Evolutionary conservation across 257 asterid species (phyloP), one percentile per base, ranked within the genome.

Genomic region (Forsythia suspensa): DNA sequence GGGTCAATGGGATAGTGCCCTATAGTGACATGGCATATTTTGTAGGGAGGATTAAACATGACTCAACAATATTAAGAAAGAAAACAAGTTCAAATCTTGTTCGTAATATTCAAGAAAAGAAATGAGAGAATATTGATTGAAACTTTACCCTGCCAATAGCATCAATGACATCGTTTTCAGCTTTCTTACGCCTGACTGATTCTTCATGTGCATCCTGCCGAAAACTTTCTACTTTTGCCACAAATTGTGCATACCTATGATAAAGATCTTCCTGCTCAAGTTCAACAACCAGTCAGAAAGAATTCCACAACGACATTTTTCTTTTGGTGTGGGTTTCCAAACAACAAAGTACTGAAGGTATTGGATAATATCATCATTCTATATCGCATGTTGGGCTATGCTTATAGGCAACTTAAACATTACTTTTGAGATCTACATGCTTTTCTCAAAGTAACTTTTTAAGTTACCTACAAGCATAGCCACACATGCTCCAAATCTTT

Each of bases 181-280:
- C 97, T 85, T 90, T 90, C 79, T 84, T 85, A 46, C 88, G 90
- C 90, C 83, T 90, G 39, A 81, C 57, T 74, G 97, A 89, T 86
- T 90, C 97, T 76, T 89, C 87, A 52, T 79, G 88, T 16, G 95
- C 98, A 84, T 90, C 98, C 82, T 82, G 90, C 77, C 82, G 77
- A 20, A 94, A 87, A 76, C 61, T 85, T 85, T 91, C 94, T 71
- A 91, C 94, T 76, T 91, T 98, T n/a, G 75, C 85, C 77, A 81
- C 87, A 81, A 82, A 87, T 81, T 88, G 92, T 82, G 87, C 90
- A 51, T 90, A 90, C 87, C 84, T 86, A 73, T 85, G 88, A 80
- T 81, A 85, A 40, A 90, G 86, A 57, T 88, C 95, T 21, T 81
- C 95, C 99, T 93, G 96, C 76, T 81, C 71, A 73, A 69, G 77